Evolutionary conservation across 306 rosid species (phyloP), one percentile per base, ranked within the genome.

Genomic region (Inga leiocalycina): DNA sequence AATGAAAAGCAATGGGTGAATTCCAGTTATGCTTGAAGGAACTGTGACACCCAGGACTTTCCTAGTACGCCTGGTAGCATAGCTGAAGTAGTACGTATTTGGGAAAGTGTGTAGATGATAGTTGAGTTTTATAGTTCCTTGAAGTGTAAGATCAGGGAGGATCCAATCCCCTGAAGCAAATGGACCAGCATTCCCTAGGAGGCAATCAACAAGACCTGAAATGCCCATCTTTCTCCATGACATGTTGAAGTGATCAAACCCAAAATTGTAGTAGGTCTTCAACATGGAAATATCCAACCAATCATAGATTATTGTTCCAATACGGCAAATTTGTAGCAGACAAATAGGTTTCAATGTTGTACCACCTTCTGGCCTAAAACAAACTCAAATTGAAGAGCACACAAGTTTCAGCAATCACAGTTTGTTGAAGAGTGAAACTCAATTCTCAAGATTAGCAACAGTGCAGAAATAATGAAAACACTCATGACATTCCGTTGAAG

Each of bases 101-200:
- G 97, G 98, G 69, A 94, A 97, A 59, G 99, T 89, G 0, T 76
- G 91, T 6, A 97, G 83, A 45, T 73, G 79, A 79, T 66, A 74
- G 82, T 97, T 97, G 74, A 89, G 93, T 77, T 69, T 82, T 57
- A 90, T 61, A 72, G 99, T 86, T 30, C 99, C 99, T 87, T 97
- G 99, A 77, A 97, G 91, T 45, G 99, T 92, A 61, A 97, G 98
- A 90, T 97, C 98, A 0, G 99, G 98, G 39, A 97, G 97, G 92
- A 97, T 91, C 99, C 99, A 97, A 80, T 97, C 99, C 3, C 92
- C 95, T 17, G 98, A 90, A 64, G 99, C 91, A 80, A 94, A 94
- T 6, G 99, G 98, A 66, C 99, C 99, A 0, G 94, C 54, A 86
- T 92, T 90, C 17, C 99, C 99, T 81, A 91, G 73, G 45, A 94